phyloP scores from a whole-genome alignment of 176 grass and related monocot genomes.

The Typha latifolia region DNA sequence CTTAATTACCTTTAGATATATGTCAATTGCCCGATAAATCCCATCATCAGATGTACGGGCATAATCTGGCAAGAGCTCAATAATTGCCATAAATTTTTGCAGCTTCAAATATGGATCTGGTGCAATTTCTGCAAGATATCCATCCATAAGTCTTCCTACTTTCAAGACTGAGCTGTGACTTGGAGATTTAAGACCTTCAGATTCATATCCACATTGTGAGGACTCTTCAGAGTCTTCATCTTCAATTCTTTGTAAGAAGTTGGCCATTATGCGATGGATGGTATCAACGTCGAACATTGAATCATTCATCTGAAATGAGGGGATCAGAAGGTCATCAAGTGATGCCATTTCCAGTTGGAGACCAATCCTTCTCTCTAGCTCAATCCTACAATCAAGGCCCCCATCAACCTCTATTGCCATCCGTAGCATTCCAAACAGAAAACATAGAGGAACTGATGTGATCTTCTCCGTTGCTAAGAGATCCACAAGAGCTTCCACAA shows the following conservation, averaged over 20 bases:
- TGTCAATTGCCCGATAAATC: constrained; percentile 80
- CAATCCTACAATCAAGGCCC: constrained; percentile 43
- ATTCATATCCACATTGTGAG: constrained; percentile 62
- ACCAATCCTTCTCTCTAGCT: constrained; percentile 69
- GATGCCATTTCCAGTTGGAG: constrained; percentile 75
- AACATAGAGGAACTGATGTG: constrained; percentile 53
- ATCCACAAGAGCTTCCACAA: constrained; percentile 59
- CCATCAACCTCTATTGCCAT: constrained; percentile 72
- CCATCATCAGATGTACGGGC: constrained; percentile 74
- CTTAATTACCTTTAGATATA: constrained; percentile 77
- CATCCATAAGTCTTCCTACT: constrained; percentile 69
- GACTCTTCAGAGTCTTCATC: constrained; percentile 68
- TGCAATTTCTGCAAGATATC: constrained; percentile 58
- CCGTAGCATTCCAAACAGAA: constrained; percentile 93
- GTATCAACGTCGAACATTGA: constrained; percentile 80
- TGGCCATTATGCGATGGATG: constrained; percentile 72
- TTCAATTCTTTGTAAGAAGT: constrained; percentile 71
- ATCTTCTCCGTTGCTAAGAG: constrained; percentile 69
- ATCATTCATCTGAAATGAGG: constrained; percentile 50
- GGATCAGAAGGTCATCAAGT: constrained; percentile 84
- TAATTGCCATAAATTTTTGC: constrained; percentile 84
- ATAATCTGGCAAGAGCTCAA: constrained; percentile 77
- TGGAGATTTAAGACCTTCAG: constrained; percentile 47
- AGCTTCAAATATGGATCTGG: constrained; percentile 80
- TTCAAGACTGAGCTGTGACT: constrained; percentile 73